phyloP scores from a whole-genome alignment of 176 grass and related monocot species.

The Aegilops longissima region DNA sequence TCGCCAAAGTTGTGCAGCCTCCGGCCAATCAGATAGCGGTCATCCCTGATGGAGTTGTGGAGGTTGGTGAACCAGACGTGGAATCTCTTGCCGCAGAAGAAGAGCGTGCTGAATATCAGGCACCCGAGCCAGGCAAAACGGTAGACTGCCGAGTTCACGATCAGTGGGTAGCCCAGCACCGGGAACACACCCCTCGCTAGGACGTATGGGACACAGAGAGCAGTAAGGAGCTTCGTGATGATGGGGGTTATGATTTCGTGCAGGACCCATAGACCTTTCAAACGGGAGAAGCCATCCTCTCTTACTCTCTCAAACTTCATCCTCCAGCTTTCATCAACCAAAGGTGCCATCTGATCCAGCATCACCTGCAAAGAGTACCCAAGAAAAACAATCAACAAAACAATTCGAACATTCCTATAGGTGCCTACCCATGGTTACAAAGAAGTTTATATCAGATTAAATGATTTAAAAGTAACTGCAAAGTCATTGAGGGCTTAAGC shows the following conservation, averaged over 20 bases:
- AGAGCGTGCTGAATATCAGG: slow-evolving; percentile 58
- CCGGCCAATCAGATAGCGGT: slow-evolving; percentile 89
- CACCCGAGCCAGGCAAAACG: slow-evolving; percentile 96
- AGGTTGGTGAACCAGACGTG: slow-evolving; percentile 95
- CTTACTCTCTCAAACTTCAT: slow-evolving; percentile 91
- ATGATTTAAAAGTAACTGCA: not conserved
- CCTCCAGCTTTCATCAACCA: slow-evolving; percentile 93
- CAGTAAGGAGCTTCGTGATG: slow-evolving; percentile 84
- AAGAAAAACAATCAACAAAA: slow-evolving; percentile 1
- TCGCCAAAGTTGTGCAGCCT: slow-evolving; percentile 95
- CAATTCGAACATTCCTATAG: not conserved
- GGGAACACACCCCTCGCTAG: slow-evolving; percentile 93
- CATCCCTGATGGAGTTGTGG: slow-evolving; percentile 96
- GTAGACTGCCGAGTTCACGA: slow-evolving; percentile 91
- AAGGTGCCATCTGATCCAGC: slow-evolving; percentile 93
- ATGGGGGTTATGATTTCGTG: slow-evolving; percentile 88
- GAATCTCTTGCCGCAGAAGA: slow-evolving; percentile 88
- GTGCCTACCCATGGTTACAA: not conserved
- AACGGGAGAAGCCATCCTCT: slow-evolving; percentile 85
- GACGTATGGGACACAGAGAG: slow-evolving; percentile 84
- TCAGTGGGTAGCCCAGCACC: slow-evolving; percentile 74
- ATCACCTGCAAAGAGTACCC: slow-evolving; percentile 63
- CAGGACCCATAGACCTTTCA: slow-evolving; percentile 89
- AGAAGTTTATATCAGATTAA: not conserved
- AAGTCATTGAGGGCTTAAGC: not conserved